Conservation (phyloP, 805 yeast genomes). For the Kazachstania viticola region DNA sequence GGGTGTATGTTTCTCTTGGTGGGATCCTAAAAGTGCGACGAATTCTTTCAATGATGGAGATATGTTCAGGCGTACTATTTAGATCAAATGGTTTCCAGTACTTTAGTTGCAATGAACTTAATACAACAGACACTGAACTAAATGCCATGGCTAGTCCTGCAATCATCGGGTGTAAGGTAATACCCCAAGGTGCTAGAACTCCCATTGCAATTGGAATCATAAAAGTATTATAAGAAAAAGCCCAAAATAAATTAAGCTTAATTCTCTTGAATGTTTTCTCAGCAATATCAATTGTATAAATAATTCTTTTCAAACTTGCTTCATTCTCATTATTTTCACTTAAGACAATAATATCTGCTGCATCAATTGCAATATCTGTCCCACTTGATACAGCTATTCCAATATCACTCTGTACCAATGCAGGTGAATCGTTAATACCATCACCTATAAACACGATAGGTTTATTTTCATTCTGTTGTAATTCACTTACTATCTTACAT, state of each 20-base stretch:
- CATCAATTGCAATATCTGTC: conserved; percentile 90
- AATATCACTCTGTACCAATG: conserved; percentile 73
- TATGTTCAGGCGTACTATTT: no score
- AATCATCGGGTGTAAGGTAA: conserved; percentile 72
- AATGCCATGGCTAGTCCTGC: conserved; percentile 92
- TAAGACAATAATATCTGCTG: conserved; percentile 84
- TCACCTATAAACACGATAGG: conserved; percentile 88
- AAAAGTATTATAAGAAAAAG: conserved; percentile 66
- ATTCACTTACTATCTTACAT: conserved; percentile 47
- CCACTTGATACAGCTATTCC: conserved; percentile 91
- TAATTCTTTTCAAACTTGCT: conserved; percentile 35
- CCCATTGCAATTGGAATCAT: conserved; percentile 96
- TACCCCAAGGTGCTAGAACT: conserved; percentile 64
- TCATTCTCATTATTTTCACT: conserved; percentile 24
- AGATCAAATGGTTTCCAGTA: conserved; percentile 37
- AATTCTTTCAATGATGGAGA: background rate
- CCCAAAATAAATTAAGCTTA: conserved; percentile 77
- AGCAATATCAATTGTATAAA: conserved; percentile 57
- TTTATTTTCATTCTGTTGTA: conserved; percentile 34
- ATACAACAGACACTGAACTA: conserved; percentile 80
- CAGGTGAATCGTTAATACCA: conserved; percentile 97
- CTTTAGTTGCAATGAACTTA: conserved; percentile 64
- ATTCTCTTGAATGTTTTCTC: conserved; percentile 60
- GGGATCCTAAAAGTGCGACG: background rate
- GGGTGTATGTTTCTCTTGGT: no score